Conservation (phyloP, 1,284 basidiomycete species). For the Neolentinus lepideus region DNA sequence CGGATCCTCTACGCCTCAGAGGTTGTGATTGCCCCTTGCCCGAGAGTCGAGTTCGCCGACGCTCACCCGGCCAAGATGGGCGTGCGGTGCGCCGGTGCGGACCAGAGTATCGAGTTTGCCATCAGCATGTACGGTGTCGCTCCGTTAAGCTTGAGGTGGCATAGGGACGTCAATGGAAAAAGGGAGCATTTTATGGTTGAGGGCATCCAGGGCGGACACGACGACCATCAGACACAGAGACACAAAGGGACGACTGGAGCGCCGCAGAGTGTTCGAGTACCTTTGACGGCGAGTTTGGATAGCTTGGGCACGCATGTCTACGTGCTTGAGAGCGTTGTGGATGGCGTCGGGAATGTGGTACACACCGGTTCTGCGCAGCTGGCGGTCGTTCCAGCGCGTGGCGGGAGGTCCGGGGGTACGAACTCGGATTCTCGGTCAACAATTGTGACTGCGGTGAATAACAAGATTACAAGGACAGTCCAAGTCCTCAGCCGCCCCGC, state of each 20-base stretch:
- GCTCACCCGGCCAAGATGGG: slow-evolving; percentile 34
- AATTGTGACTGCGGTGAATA: slow-evolving; percentile 24
- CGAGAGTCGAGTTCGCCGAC: slow-evolving; percentile 60
- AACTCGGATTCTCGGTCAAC: slow-evolving; percentile 6
- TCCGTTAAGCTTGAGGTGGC: slow-evolving; percentile 74
- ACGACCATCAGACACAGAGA: slow-evolving; percentile 10
- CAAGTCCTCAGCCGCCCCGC: slow-evolving; percentile 72
- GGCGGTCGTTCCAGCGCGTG: slow-evolving; percentile 14
- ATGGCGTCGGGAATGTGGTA: slow-evolving; percentile 68
- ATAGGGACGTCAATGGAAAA: slow-evolving; percentile 54
- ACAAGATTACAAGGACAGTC: slow-evolving; percentile 55
- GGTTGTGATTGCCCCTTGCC: slow-evolving; percentile 78
- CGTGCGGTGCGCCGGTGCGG: slow-evolving; percentile 67
- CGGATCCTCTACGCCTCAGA: slow-evolving; percentile 61
- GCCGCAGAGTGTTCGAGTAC: slow-evolving; percentile 58
- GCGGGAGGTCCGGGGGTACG: background rate
- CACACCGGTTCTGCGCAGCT: slow-evolving; percentile 26
- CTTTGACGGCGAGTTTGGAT: slow-evolving; percentile 57
- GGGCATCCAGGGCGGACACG: slow-evolving; percentile 65
- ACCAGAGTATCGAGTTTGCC: slow-evolving; percentile 52
- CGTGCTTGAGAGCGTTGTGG: slow-evolving; percentile 65
- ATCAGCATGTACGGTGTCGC: slow-evolving; percentile 75
- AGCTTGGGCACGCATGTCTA: slow-evolving; percentile 61
- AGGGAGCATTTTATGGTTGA: slow-evolving; percentile 72
- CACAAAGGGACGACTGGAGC: slow-evolving; percentile 14